Base-by-base conservation (phyloP, 345 rosid genomes). In the Gossypium raimondii region DNA sequence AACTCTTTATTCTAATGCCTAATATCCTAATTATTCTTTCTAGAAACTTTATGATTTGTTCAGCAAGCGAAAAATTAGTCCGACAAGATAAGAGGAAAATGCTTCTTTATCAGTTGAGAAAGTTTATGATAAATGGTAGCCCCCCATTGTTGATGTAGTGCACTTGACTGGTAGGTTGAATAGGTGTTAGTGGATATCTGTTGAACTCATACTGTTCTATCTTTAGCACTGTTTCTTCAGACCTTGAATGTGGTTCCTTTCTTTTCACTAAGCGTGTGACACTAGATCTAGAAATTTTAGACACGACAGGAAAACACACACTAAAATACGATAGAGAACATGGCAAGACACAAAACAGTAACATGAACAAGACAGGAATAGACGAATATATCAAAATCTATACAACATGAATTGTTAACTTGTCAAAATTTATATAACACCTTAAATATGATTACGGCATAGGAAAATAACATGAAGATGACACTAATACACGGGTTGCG, bases 131-230 rank as follows among this genome's bases (percentile, higher is more conserved):
- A 18, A 66, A 56, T 18, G 60, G 60, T 56, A 56, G 25, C 12
- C 52, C 55, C 29, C 52, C 29, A 11, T 66, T 44, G 52, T 66
- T 18, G 70, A 18, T 66, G 20, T 25, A 29, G 53, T 66, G 52
- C 52, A 11, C 53, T 18, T 66, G 52, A 66, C 67, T 63, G 67
- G 47, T 63, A 38, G 67, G 51, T 43, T 66, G 34, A 20, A 16
- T 66, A 66, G 53, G 53, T 44, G 55, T 66, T 45, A 22, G 70
- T 66, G 53, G 70, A 65, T 45, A 66, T 45, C 70, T 45, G 11
- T 45, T 34, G 41, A 22, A 44, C 34, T 66, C 11, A 27, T 22
- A 11, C 53, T 66, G 34, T 66, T 66, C 53, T 66, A 66, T 45
- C 70, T 45, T 66, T 22, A 20, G 34, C 70, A 44, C 70, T 66